These are phyloP conservation scores for Falciphora oryzae DNA, from an alignment of 2,329 filamentous ascomycete species.

Conservation along the genomic window DNA sequence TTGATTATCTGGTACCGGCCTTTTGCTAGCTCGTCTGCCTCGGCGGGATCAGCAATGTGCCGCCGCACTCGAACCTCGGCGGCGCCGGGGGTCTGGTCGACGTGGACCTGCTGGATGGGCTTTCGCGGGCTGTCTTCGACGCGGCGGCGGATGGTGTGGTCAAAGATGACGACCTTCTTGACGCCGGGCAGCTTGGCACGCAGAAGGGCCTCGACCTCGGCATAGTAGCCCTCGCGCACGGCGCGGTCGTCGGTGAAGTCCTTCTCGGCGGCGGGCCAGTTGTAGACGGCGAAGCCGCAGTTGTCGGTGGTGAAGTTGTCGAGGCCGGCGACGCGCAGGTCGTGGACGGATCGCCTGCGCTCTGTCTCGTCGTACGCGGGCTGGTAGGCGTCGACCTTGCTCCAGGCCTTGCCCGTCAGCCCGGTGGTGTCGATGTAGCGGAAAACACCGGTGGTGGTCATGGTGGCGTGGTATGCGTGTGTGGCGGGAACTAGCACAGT, in stretches of 20 bases:
- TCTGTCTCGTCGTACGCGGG: constrained; percentile 45
- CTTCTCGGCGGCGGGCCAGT: constrained; percentile 46
- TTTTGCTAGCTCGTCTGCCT: constrained; percentile 50
- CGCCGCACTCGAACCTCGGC: constrained; percentile 56
- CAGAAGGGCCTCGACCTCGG: constrained; percentile 53
- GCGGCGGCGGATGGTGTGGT: constrained; percentile 62
- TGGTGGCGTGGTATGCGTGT: constrained; percentile 6
- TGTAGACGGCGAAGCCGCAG: constrained; percentile 51
- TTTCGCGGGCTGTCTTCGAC: constrained; percentile 49
- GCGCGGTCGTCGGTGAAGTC: constrained; percentile 48
- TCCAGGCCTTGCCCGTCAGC: constrained; percentile 48
- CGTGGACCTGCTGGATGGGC: constrained; percentile 65
- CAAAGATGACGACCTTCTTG: constrained; percentile 62
- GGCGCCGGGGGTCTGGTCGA: constrained; percentile 63
- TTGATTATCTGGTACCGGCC: constrained; percentile 63
- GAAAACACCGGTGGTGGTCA: constrained; percentile 34
- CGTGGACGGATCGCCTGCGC: constrained; percentile 41
- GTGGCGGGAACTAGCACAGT: too few relatives aligned
- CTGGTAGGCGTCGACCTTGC: constrained; percentile 57
- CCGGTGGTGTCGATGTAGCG: constrained; percentile 51
- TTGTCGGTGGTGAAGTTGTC: constrained; percentile 50
- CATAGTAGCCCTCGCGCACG: constrained; percentile 53
- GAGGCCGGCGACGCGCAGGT: constrained; percentile 48
- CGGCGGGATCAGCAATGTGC: constrained; percentile 47
- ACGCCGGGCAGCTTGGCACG: constrained; percentile 47